Evolutionary conservation across 108 stramenopile species (phyloP).

Genomic region (Mediolabrus comicus): DNA sequence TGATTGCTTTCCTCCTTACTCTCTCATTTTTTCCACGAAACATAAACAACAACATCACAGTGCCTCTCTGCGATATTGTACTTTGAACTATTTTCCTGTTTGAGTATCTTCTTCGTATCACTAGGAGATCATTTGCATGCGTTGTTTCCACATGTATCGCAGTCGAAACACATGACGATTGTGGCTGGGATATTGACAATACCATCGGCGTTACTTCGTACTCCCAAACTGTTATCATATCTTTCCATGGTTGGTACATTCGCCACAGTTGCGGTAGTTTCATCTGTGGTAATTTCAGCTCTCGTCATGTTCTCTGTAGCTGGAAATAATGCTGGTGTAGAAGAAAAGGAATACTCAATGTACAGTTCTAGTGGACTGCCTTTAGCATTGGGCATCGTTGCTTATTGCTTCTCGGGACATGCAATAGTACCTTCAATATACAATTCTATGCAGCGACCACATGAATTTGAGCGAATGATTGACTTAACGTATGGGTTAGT

Average conservation of each 20-base stretch:
- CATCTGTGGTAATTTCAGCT: constrained; percentile 56
- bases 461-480: constrained; percentile 74
- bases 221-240: constrained; percentile 70
- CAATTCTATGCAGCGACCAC: constrained; percentile 72
- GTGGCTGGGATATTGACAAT: constrained; percentile 53
- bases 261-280: constrained; percentile 67
- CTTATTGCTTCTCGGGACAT: constrained; percentile 80
- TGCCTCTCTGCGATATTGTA: constrained; percentile 64
- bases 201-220: constrained; percentile 64
- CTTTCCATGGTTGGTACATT: constrained; percentile 73
- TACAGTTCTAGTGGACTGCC: constrained; percentile 46
- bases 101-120: constrained; percentile 78
- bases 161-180: constrained; percentile 55
- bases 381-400: constrained; percentile 67
- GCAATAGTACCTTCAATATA: constrained; percentile 82
- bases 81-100: constrained; percentile 83
- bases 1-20: no score
- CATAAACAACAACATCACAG: no score
- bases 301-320: constrained; percentile 53
- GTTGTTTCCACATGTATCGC: constrained; percentile 58
- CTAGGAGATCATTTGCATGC: constrained; percentile 70
- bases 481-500: constrained; percentile 63
- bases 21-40: no score
- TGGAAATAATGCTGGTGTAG: constrained; percentile 14
- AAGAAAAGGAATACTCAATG: constrained; percentile 34